Evolutionary conservation across 2,329 filamentous ascomycete genomes (phyloP).

Genomic region (Kalmusia sp.): DNA sequence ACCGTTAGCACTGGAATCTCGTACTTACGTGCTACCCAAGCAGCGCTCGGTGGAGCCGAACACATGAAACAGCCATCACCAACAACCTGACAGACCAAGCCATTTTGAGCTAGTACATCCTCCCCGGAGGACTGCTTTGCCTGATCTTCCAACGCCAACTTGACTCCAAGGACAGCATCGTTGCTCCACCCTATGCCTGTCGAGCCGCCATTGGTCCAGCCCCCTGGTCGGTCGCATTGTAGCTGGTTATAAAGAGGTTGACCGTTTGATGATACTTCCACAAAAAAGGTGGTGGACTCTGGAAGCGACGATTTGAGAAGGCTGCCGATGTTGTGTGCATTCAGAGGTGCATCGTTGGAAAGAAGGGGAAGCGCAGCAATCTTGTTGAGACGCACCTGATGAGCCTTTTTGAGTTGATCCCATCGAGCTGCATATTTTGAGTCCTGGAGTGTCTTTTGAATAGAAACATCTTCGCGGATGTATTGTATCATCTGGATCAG

Average conservation of each 20-base stretch:
- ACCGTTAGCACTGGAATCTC: constrained; percentile 63
- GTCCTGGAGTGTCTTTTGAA: constrained; percentile 6
- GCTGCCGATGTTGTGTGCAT: constrained; percentile 21
- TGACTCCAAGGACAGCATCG: constrained; percentile 59
- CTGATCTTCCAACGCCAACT: constrained; percentile 52
- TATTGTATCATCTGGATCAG: constrained; percentile 41
- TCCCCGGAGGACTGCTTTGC: constrained; percentile 21
- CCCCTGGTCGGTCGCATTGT: constrained; percentile 44
- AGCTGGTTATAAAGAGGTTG: constrained; percentile 22
- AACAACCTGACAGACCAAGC: constrained; percentile 60
- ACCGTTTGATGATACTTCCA: constrained; percentile 21
- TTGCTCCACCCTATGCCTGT: constrained; percentile 63
- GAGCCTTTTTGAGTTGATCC: constrained; percentile 9
- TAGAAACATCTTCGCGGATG: constrained; percentile 19
- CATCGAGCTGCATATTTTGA: constrained; percentile 4
- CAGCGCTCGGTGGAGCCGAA: constrained; percentile 61
- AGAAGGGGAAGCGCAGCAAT: constrained; percentile 28
- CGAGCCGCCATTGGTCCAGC: constrained; percentile 62
- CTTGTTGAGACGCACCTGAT: constrained; percentile 25
- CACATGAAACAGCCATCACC: constrained; percentile 66
- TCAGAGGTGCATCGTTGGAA: constrained; percentile 23
- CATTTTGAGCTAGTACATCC: constrained; percentile 42
- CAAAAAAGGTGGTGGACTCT: constrained; percentile 16
- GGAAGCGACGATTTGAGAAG: constrained; percentile 16
- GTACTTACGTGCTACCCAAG: constrained; percentile 64